A percentile compares a stretch with the other conserved stretches of the same genome.
phyloP scores from a whole-genome alignment of 208 protist genomes.

The Acanthamoeba royreba region DNA sequence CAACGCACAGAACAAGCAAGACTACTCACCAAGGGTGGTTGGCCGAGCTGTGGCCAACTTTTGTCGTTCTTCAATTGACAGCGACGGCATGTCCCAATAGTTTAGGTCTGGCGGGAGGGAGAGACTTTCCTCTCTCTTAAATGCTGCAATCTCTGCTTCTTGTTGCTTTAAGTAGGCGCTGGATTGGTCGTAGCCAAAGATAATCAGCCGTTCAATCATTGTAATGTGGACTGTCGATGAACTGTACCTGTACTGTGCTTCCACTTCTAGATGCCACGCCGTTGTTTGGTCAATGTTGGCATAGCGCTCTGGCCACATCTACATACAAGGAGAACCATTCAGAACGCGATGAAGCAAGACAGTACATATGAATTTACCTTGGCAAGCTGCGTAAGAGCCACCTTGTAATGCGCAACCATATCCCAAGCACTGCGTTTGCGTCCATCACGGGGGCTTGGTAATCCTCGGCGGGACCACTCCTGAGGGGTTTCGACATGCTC shows the following conservation, averaged over 20 bases:
- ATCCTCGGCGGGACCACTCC: background rate
- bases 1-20: background rate
- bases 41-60: slow-evolving; percentile 60
- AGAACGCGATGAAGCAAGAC: background rate
- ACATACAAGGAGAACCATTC: background rate
- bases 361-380: background rate
- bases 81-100: slow-evolving; percentile 40
- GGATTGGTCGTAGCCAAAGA: background rate
- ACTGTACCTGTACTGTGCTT: background rate
- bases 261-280: background rate
- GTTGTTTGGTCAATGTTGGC: background rate
- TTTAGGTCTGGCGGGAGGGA: slow-evolving; percentile 52
- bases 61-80: slow-evolving; percentile 65
- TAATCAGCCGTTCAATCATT: background rate
- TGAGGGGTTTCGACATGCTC: background rate
- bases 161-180: slow-evolving; percentile 39
- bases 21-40: slow-evolving; percentile 46
- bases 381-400: background rate
- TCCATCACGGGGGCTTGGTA: background rate
- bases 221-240: background rate
- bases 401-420: slow-evolving; percentile 29
- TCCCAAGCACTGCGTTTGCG: slow-evolving; percentile 20
- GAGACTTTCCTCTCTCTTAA: slow-evolving; percentile 47
- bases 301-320: background rate
- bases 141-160: slow-evolving; percentile 52